Percentiles rank a stretch among this genome's conserved stretches.
These are phyloP conservation scores for Pseudogymnoascus sp. DNA, from an alignment of 2,329 filamentous ascomycete genomes.

Conservation along the genomic window DNA sequence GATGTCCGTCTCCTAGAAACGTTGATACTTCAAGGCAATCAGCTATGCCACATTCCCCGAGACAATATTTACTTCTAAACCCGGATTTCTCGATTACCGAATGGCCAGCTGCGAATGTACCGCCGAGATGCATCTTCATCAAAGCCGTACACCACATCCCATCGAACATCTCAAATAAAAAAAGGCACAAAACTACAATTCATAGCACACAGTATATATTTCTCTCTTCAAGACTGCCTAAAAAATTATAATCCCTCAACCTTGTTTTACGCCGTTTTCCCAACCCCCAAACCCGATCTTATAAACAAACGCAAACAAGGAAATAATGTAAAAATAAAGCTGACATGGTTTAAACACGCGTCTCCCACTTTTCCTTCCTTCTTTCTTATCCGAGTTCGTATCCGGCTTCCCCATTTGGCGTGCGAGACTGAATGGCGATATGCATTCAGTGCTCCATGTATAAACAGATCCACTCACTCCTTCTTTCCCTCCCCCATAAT, in stretches of 20 bases:
- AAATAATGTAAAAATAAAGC: background rate
- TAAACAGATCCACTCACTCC: background rate
- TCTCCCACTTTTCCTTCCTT: background rate
- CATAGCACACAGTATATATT: background rate
- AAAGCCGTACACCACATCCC: too few species aligned
- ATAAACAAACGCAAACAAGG: background rate
- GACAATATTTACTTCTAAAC: too few species aligned
- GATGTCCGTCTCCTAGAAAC: background rate
- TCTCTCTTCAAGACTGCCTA: background rate
- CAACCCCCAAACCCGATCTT: background rate
- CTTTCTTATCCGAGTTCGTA: background rate
- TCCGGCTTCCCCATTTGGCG: background rate
- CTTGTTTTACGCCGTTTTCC: background rate
- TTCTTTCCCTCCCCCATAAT: slow-evolving; percentile 7
- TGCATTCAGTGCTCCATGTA: background rate
- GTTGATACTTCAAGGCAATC: background rate
- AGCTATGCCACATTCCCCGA: background rate
- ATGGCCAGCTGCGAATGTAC: too few species aligned
- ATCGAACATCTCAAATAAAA: too few species aligned
- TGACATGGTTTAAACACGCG: background rate
- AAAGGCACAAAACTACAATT: too few species aligned
- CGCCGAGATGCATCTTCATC: too few species aligned
- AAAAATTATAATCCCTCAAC: background rate
- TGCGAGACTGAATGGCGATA: background rate
- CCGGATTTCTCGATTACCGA: too few species aligned